Percentiles rank a stretch among this genome's conserved stretches.
phyloP scores from a whole-genome alignment of 2,329 filamentous ascomycete species.

The Sporothrix pallida region DNA sequence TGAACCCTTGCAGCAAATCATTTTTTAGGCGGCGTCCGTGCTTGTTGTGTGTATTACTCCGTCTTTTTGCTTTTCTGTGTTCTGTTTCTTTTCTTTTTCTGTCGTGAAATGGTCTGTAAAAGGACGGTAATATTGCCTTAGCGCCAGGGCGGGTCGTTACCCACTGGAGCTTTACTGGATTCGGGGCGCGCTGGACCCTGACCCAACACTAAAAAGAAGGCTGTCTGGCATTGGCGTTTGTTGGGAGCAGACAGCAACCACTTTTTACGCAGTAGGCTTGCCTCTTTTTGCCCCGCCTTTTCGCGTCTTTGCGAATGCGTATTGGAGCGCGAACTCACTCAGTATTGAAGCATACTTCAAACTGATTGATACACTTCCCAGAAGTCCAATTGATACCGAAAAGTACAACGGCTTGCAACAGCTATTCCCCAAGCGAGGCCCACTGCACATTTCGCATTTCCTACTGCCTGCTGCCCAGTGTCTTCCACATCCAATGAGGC shows the following conservation, averaged over 20 bases:
- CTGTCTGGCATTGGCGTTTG: not conserved
- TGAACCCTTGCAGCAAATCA: conserved; percentile 22
- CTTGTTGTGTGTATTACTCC: not conserved
- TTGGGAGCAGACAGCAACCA: not conserved
- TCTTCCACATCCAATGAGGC: not conserved
- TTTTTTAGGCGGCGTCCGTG: conserved; percentile 12
- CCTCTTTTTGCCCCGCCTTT: not conserved
- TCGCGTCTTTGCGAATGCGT: not conserved
- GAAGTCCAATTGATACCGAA: not conserved
- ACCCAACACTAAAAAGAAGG: not conserved
- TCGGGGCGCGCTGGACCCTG: not conserved
- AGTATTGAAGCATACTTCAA: not conserved
- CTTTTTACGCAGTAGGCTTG: not conserved
- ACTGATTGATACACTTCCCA: not conserved
- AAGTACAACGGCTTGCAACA: not conserved
- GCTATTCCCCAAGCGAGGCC: not conserved
- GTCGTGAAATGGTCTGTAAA: not conserved
- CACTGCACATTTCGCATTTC: not conserved
- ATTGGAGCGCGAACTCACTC: not conserved
- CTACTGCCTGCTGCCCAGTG: not conserved
- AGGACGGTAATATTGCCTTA: conserved; percentile 18
- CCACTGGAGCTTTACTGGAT: not conserved
- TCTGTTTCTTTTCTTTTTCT: conserved; percentile 6
- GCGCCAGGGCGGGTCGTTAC: conserved; percentile 12
- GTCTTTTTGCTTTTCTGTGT: not conserved